Conservation (phyloP, 345 rosid species). For the Turritis glabra region DNA sequence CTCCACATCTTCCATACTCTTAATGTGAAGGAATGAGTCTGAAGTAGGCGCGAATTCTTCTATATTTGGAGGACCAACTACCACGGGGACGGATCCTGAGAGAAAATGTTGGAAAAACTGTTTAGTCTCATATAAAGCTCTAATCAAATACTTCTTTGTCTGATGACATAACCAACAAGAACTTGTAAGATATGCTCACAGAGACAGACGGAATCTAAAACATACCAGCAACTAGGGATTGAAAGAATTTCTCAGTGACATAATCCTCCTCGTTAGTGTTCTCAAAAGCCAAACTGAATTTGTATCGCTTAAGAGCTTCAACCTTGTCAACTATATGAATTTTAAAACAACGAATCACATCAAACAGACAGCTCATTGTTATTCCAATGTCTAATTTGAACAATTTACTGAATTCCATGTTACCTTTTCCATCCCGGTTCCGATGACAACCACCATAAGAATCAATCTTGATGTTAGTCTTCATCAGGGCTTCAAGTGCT, state of each 20-base stretch:
- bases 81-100: constrained; percentile 86
- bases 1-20: constrained; percentile 54
- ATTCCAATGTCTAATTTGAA: background rate
- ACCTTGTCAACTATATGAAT: constrained; percentile 78
- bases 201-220: background rate
- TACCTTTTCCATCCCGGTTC: constrained; percentile 80
- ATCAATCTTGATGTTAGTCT: constrained; percentile 60
- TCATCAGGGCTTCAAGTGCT: constrained; percentile 77
- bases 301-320: constrained; percentile 79
- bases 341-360: background rate
- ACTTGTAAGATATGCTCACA: constrained; percentile 1
- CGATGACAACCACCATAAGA: constrained; percentile 93
- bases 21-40: constrained; percentile 69
- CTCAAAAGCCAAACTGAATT: constrained; percentile 95
- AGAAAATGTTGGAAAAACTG: constrained; percentile 1
- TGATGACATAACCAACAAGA: background rate
- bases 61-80: constrained; percentile 91
- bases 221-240: constrained; percentile 91
- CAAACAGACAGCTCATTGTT: background rate
- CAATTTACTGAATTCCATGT: background rate
- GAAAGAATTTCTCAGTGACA: constrained; percentile 94
- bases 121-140: background rate
- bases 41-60: constrained; percentile 79
- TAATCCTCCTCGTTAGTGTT: constrained; percentile 99
- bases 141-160: background rate